These are phyloP conservation scores for Ganoderma lingzhi DNA, from an alignment of 1,284 basidiomycete genomes.

Conservation along the genomic window DNA sequence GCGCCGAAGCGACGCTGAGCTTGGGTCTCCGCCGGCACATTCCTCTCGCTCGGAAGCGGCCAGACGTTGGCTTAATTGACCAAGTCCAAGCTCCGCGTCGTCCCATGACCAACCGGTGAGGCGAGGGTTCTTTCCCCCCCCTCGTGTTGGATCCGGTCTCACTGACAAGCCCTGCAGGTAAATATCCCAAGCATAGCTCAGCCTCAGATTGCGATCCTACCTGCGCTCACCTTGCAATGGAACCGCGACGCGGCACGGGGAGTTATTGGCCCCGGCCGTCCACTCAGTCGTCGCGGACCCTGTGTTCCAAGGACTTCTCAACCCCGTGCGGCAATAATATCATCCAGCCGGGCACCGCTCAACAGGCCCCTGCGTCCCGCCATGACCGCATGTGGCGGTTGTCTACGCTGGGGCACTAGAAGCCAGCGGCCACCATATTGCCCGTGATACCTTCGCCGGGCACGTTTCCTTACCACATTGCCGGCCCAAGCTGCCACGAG, in stretches of 20 bases:
- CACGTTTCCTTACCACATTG: not conserved
- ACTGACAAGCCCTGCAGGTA: not conserved
- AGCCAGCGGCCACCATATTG: not conserved
- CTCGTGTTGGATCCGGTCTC: conserved; percentile 1
- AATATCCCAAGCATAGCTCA: not conserved
- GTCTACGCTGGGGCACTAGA: not conserved
- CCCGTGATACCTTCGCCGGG: not conserved
- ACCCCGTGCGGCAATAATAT: not conserved
- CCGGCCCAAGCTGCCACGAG: not conserved
- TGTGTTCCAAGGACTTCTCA: not conserved
- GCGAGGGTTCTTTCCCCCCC: not conserved
- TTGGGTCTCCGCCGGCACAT: conserved; percentile 7
- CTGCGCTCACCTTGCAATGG: not conserved
- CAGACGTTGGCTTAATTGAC: conserved; percentile 3
- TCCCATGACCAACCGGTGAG: conserved; percentile 12
- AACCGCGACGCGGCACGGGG: not conserved
- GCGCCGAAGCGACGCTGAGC: conserved; percentile 14
- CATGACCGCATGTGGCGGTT: not conserved
- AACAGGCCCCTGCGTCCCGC: not conserved
- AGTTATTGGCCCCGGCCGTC: not conserved
- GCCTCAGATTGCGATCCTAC: conserved; percentile 7
- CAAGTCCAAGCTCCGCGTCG: conserved; percentile 7
- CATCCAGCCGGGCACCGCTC: not conserved
- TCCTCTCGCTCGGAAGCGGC: conserved; percentile 17
- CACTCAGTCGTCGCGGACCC: not conserved